Evolutionary conservation across 352 stramenopile species (phyloP).

Genomic region (Peronosclerospora sorghi): DNA sequence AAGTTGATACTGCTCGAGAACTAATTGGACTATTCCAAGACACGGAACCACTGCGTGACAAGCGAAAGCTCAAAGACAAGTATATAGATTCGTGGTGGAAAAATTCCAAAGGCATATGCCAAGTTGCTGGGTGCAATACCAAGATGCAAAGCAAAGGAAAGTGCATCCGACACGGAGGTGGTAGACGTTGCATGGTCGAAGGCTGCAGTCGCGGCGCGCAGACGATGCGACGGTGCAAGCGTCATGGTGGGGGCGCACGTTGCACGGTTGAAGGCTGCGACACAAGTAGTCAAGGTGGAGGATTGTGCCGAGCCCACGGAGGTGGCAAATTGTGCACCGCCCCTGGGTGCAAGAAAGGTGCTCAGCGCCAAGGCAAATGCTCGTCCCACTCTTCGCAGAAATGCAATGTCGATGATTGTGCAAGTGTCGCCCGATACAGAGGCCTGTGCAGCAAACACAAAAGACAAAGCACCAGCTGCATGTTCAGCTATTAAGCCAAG

Average conservation of each 20-base stretch:
- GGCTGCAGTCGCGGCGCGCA: constrained; percentile 60
- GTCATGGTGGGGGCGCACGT: constrained; percentile 58
- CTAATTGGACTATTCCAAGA: constrained; percentile 1
- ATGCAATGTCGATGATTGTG: constrained; percentile 54
- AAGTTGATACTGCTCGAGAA: neutral
- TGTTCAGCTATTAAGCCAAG: neutral
- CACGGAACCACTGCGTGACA: neutral
- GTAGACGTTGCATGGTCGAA: constrained; percentile 47
- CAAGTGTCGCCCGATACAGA: constrained; percentile 47
- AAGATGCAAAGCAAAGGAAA: constrained; percentile 55
- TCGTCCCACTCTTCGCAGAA: constrained; percentile 59
- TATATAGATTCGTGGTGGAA: neutral
- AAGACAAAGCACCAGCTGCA: constrained; percentile 3
- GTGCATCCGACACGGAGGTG: constrained; percentile 79
- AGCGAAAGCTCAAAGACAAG: neutral
- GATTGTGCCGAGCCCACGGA: constrained; percentile 72
- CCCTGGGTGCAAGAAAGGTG: constrained; percentile 78
- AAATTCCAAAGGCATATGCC: constrained; percentile 20
- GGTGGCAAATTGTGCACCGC: constrained; percentile 74
- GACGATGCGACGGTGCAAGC: constrained; percentile 69
- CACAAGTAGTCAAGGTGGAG: constrained; percentile 56
- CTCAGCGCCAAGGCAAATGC: constrained; percentile 76
- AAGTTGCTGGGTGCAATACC: constrained; percentile 53
- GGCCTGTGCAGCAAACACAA: constrained; percentile 23
- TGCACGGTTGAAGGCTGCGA: constrained; percentile 51